phyloP scores from a whole-genome alignment of 768 basidiomycete genomes.

The Mycena rosella region DNA sequence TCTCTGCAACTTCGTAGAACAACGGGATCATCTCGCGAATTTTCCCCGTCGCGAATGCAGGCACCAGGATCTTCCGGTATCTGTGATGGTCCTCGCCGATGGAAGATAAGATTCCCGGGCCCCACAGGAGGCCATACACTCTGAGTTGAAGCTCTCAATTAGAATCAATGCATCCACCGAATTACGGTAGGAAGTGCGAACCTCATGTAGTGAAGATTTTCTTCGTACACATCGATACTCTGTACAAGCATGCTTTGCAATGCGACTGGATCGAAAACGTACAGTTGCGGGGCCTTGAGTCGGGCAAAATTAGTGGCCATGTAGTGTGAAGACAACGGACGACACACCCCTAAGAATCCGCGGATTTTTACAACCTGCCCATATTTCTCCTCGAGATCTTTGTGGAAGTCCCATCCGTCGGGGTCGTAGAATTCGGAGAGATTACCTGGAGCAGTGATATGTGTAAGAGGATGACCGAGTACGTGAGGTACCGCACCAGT shows the following conservation, averaged over 20 bases:
- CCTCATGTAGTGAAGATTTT: not conserved
- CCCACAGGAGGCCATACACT: not conserved
- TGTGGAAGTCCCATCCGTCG: constrained; percentile 11
- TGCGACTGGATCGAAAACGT: not conserved
- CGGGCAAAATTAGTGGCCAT: too few species aligned
- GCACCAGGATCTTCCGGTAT: not conserved
- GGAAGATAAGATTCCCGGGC: not conserved
- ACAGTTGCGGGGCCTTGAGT: not conserved
- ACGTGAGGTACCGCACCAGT: too few species aligned
- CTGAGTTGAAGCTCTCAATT: not conserved
- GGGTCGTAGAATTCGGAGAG: constrained; percentile 4
- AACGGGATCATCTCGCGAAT: not conserved
- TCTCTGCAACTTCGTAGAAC: not conserved
- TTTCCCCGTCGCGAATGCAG: not conserved
- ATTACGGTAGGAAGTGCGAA: not conserved
- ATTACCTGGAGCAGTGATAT: constrained; percentile 1
- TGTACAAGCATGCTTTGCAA: not conserved
- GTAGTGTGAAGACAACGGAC: not conserved
- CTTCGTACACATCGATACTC: not conserved
- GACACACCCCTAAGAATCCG: not conserved
- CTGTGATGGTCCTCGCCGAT: not conserved
- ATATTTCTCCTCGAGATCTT: not conserved
- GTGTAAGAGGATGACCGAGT: too few species aligned
- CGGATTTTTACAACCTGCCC: constrained; percentile 9
- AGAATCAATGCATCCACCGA: too few species aligned